Conservation (phyloP, 768 basidiomycete genomes). For the Phaeolepiota aurea region DNA sequence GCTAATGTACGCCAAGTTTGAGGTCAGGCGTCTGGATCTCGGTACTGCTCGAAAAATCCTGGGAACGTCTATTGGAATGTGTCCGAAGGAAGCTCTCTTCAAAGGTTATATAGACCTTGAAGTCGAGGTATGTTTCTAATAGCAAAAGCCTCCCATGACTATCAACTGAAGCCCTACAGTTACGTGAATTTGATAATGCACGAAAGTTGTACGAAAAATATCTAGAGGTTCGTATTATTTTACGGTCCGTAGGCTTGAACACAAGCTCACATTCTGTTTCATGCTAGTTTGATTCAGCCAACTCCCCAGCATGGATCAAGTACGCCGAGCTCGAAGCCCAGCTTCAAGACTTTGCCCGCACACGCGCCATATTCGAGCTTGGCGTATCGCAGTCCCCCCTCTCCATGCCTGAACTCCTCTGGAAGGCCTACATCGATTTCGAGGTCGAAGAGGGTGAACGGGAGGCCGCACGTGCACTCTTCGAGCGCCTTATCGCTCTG, state of each 20-base stretch:
- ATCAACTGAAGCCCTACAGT: too few species aligned
- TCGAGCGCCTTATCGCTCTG: constrained; percentile 77
- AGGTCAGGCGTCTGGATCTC: constrained; percentile 77
- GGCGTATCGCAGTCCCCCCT: constrained; percentile 76
- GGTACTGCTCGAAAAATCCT: constrained; percentile 81
- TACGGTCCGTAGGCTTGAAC: background rate
- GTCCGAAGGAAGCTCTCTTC: constrained; percentile 91
- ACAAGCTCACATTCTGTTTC: constrained; percentile 1
- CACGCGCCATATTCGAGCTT: constrained; percentile 91
- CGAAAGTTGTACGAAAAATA: constrained; percentile 91
- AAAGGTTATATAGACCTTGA: constrained; percentile 94
- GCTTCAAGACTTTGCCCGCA: constrained; percentile 80
- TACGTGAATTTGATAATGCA: constrained; percentile 93
- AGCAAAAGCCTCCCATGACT: too few species aligned
- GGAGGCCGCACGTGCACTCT: constrained; percentile 72
- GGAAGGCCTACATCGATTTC: constrained; percentile 97
- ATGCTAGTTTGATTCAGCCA: constrained; percentile 73
- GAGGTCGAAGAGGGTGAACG: constrained; percentile 92
- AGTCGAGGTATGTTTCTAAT: constrained; percentile 54
- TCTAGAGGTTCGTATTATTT: constrained; percentile 55
- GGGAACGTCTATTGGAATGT: constrained; percentile 90
- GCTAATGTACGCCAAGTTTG: constrained; percentile 89
- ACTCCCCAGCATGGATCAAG: constrained; percentile 93
- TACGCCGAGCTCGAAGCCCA: constrained; percentile 88
- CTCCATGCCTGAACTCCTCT: constrained; percentile 91